Evolutionary conservation across 164 flowering plant species (phyloP).

Genomic region (Liquidambar formosana): DNA sequence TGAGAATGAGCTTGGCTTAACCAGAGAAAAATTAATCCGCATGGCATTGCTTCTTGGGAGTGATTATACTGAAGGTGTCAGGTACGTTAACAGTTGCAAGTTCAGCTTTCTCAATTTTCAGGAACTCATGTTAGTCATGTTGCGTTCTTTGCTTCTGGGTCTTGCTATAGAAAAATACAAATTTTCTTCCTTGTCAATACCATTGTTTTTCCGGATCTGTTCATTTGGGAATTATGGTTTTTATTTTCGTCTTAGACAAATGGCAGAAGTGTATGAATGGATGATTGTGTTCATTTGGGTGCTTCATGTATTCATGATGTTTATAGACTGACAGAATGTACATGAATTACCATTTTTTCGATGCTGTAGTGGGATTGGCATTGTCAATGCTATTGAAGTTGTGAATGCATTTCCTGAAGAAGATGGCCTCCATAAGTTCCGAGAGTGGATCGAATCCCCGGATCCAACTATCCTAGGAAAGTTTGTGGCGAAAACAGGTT

Average conservation of each 20-base stretch:
- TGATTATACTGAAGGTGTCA: constrained; percentile 97
- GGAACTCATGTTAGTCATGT: background rate
- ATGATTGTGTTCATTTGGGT: background rate
- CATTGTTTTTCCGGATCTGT: background rate
- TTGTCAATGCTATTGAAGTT: constrained; percentile 98
- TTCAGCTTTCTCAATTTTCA: constrained; percentile 5
- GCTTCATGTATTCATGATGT: background rate
- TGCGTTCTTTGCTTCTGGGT: background rate
- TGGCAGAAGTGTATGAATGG: background rate
- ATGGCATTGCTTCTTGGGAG: constrained; percentile 98
- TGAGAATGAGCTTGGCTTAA: constrained; percentile 85
- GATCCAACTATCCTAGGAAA: constrained; percentile 83
- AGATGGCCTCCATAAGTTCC: constrained; percentile 81
- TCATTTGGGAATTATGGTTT: background rate
- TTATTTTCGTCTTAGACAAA: background rate
- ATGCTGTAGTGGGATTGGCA: constrained; percentile 75
- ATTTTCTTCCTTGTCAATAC: background rate
- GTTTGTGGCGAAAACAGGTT: constrained; percentile 35
- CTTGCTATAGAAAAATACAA: background rate
- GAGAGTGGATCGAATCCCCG: constrained; percentile 98
- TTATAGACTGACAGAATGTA: background rate
- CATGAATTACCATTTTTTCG: background rate
- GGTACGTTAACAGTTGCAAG: constrained; percentile 40
- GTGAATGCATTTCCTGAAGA: constrained; percentile 93
- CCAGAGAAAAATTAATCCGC: constrained; percentile 70